These are phyloP conservation scores for Sicyos baderoa DNA, from an alignment of 306 rosid genomes.

Conservation along the genomic window DNA sequence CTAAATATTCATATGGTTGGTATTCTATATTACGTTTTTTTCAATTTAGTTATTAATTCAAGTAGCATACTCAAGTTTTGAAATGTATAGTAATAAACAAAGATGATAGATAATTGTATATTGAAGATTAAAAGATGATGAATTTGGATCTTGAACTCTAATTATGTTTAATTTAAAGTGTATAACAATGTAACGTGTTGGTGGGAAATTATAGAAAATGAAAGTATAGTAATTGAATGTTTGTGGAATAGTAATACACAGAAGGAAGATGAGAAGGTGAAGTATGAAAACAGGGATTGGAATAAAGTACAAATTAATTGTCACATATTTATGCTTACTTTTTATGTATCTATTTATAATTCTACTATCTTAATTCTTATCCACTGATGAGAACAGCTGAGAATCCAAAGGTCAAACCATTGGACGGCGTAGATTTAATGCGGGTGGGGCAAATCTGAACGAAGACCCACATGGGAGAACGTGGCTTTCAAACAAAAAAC, in stretches of 20 bases:
- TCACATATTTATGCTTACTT: neutral
- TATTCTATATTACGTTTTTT: too few relatives aligned
- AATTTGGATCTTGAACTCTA: too few relatives aligned
- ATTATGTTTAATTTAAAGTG: too few relatives aligned
- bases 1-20: too few relatives aligned
- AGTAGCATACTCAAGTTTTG: too few relatives aligned
- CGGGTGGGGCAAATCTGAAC: slow-evolving; percentile 20
- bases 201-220: neutral
- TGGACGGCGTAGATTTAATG: neutral
- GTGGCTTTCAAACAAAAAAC: slow-evolving; percentile 23
- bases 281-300: slow-evolving; percentile 5
- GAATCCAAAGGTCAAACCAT: slow-evolving; percentile 7
- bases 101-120: too few relatives aligned
- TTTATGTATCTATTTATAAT: neutral
- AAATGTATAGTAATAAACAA: too few relatives aligned
- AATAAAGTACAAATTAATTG: neutral
- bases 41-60: too few relatives aligned
- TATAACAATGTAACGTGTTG: neutral
- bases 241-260: slow-evolving; percentile 6
- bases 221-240: neutral
- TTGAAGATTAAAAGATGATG: too few relatives aligned
- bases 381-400: neutral
- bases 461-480: slow-evolving; percentile 58
- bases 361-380: slow-evolving; percentile 11
- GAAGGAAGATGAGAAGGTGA: neutral